Percentiles rank a stretch among this genome's conserved stretches.
These are phyloP conservation scores for Phaeotremella skinneri DNA, from an alignment of 768 basidiomycete species.

Conservation along the genomic window DNA sequence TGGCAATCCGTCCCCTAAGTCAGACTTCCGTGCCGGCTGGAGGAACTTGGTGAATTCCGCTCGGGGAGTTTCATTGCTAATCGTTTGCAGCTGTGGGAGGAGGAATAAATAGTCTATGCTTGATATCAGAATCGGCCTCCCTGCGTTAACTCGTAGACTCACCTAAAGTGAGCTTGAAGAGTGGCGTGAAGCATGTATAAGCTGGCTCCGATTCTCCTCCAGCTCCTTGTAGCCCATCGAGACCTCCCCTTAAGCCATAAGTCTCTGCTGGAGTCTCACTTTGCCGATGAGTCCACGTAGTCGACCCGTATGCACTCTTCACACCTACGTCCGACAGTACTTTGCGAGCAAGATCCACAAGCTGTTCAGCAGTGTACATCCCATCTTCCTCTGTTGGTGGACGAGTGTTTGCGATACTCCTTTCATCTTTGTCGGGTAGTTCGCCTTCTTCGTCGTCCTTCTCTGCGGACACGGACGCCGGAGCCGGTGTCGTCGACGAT, in stretches of 20 bases:
- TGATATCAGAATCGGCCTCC: slow-evolving; percentile 1
- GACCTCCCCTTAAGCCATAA: slow-evolving; percentile 59
- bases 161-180: slow-evolving; percentile 82
- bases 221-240: slow-evolving; percentile 42
- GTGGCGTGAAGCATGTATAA: slow-evolving; percentile 85
- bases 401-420: slow-evolving; percentile 70
- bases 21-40: slow-evolving; percentile 60
- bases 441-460: slow-evolving; percentile 43
- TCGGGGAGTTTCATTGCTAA: slow-evolving; percentile 24
- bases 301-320: slow-evolving; percentile 65
- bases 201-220: slow-evolving; percentile 70
- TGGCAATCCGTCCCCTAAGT: slow-evolving; percentile 74
- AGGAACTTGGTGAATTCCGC: slow-evolving; percentile 60
- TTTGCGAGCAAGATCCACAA: slow-evolving; percentile 57
- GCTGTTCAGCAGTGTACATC: slow-evolving; percentile 62
- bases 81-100: slow-evolving; percentile 30
- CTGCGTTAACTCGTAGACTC: slow-evolving; percentile 25
- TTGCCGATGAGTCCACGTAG: slow-evolving; percentile 21
- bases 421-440: slow-evolving; percentile 28
- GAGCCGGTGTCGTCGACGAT: slow-evolving; percentile 46
- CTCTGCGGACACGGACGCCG: slow-evolving; percentile 54
- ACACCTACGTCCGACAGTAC: slow-evolving; percentile 47
- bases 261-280: slow-evolving; percentile 47
- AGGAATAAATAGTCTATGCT: slow-evolving; percentile 90
- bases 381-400: slow-evolving; percentile 63